Percentiles rank a stretch among this genome's conserved stretches.
These are phyloP conservation scores for Mucor ambiguus DNA, from an alignment of 371 early-diverging fungal genomes.

Conservation along the genomic window DNA sequence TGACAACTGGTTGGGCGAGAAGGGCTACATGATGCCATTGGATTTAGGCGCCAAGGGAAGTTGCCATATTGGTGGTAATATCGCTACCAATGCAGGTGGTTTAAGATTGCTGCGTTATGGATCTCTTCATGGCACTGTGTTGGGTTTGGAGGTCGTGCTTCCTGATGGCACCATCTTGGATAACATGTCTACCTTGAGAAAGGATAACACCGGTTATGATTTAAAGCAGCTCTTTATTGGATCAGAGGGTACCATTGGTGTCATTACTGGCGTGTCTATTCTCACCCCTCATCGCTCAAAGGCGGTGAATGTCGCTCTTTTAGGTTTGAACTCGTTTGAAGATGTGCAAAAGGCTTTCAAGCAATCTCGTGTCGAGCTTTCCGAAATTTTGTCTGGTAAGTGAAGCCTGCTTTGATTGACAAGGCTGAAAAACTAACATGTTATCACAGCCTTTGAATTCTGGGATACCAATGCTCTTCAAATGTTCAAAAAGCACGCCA, in stretches of 20 bases:
- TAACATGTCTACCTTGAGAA: conserved; percentile 75
- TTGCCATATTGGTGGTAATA: conserved; percentile 97
- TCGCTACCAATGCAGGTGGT: conserved; percentile 98
- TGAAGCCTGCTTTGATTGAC: too few species aligned
- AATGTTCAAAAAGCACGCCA: conserved; percentile 72
- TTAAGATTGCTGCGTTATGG: conserved; percentile 93
- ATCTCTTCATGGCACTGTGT: conserved; percentile 92
- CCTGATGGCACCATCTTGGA: conserved; percentile 89
- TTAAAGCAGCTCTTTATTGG: conserved; percentile 96
- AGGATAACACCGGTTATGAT: conserved; percentile 92
- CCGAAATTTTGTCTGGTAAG: conserved; percentile 87
- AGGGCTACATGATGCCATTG: conserved; percentile 91
- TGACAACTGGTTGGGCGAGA: conserved; percentile 85
- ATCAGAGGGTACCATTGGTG: conserved; percentile 90
- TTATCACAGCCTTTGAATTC: conserved; percentile 86
- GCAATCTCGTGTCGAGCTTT: conserved; percentile 76
- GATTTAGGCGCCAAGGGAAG: conserved; percentile 94
- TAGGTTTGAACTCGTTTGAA: conserved; percentile 77
- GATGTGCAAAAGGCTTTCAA: conserved; percentile 82
- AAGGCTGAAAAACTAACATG: background rate
- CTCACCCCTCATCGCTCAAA: conserved; percentile 46
- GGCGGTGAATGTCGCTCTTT: conserved; percentile 79
- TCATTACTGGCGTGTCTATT: conserved; percentile 86
- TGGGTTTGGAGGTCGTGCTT: conserved; percentile 83
- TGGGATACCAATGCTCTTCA: conserved; percentile 79